Conservation (phyloP, 495 filamentous ascomycete species). For the Tuber aestivum region DNA sequence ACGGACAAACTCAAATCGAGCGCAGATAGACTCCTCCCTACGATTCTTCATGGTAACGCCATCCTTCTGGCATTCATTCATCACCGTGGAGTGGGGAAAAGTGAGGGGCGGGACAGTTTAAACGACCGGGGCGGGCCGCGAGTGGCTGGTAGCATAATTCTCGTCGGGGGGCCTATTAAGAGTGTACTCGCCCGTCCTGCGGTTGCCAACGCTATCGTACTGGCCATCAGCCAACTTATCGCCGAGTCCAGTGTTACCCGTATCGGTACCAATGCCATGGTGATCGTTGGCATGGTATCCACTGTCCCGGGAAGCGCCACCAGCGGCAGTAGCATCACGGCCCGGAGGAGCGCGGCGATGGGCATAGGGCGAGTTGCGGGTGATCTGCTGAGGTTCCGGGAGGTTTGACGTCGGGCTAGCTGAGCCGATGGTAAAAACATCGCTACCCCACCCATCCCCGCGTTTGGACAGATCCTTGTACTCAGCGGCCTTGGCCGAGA, state of each 20-base stretch:
- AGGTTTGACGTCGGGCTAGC: slow-evolving; percentile 66
- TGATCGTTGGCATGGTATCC: slow-evolving; percentile 29
- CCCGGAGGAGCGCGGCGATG: slow-evolving; percentile 18
- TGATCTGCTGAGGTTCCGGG: slow-evolving; percentile 57
- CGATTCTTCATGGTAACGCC: neutral
- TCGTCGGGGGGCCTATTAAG: slow-evolving; percentile 19
- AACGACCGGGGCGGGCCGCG: slow-evolving; percentile 8
- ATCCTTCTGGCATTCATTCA: neutral
- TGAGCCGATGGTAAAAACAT: slow-evolving; percentile 84
- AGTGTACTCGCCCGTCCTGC: slow-evolving; percentile 19
- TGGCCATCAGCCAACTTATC: slow-evolving; percentile 24
- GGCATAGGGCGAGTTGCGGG: slow-evolving; percentile 55
- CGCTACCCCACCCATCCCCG: slow-evolving; percentile 91
- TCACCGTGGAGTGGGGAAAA: neutral
- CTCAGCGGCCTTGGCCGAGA: slow-evolving; percentile 89
- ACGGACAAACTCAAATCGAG: neutral
- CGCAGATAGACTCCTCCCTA: neutral
- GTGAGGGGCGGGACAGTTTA: slow-evolving; percentile 9
- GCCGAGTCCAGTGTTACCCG: slow-evolving; percentile 15
- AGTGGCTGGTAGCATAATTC: slow-evolving; percentile 13
- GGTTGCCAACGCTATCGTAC: slow-evolving; percentile 16
- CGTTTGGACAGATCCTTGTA: slow-evolving; percentile 81
- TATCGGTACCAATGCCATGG: slow-evolving; percentile 3
- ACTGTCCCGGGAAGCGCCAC: slow-evolving; percentile 34
- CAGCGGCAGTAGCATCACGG: slow-evolving; percentile 23